These are phyloP conservation scores for Ceriops tagal DNA, from an alignment of 345 rosid species.

Conservation along the genomic window DNA sequence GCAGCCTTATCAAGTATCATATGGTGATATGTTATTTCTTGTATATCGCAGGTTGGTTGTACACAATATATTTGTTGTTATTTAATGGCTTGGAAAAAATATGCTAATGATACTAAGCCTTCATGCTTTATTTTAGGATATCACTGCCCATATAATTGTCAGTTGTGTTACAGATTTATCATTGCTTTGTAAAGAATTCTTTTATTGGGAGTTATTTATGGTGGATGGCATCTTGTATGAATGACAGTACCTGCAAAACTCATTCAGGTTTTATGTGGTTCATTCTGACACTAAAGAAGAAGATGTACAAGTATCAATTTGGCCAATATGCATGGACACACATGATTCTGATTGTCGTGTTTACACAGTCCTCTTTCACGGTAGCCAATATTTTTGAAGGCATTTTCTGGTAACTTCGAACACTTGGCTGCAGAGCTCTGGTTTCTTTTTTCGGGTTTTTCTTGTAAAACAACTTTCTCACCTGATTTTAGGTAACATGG, in stretches of 20 bases:
- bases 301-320: slow-evolving; percentile 99
- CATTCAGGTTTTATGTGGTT: slow-evolving; percentile 94
- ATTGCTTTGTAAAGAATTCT: background rate
- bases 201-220: background rate
- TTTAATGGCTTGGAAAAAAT: no score
- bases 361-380: slow-evolving; percentile 92
- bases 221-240: background rate
- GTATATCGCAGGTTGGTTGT: slow-evolving; percentile 76
- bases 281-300: slow-evolving; percentile 90
- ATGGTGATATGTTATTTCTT: slow-evolving; percentile 82
- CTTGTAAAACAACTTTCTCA: background rate
- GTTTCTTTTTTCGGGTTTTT: background rate
- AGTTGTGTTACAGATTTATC: background rate
- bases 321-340: slow-evolving; percentile 99
- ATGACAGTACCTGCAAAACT: background rate
- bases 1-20: slow-evolving; percentile 80
- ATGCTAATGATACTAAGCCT: no score
- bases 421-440: background rate
- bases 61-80: slow-evolving; percentile 1
- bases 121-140: no score
- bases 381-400: slow-evolving; percentile 99
- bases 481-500: background rate
- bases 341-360: slow-evolving; percentile 95
- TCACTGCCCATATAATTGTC: background rate
- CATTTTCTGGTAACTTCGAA: slow-evolving; percentile 71